Conservation (phyloP, 2,329 filamentous ascomycete species). For the Venturia nashicola region DNA sequence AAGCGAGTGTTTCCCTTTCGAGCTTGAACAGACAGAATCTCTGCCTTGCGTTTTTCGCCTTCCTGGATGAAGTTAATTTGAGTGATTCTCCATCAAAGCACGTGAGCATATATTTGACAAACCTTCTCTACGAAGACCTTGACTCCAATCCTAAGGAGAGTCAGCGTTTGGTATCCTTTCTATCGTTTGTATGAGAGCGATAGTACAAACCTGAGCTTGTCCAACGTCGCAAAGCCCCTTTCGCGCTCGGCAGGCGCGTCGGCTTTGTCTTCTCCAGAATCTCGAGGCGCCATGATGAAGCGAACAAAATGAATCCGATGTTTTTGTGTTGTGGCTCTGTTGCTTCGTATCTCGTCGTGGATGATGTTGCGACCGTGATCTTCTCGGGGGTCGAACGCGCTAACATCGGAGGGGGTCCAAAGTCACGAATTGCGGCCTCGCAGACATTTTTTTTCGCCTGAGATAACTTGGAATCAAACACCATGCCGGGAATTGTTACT, state of each 20-base stretch:
- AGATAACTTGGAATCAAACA: constrained; percentile 20
- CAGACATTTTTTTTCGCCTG: constrained; percentile 12
- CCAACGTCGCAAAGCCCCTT: constrained; percentile 72
- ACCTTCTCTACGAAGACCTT: constrained; percentile 62
- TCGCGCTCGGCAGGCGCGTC: constrained; percentile 49
- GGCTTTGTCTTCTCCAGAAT: constrained; percentile 35
- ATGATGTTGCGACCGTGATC: constrained; percentile 19
- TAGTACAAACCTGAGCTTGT: constrained; percentile 59
- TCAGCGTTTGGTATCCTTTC: constrained; percentile 19
- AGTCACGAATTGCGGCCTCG: constrained; percentile 10
- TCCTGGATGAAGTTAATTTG: constrained; percentile 35
- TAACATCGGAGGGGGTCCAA: not conserved
- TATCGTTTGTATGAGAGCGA: constrained; percentile 13
- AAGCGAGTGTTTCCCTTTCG: constrained; percentile 80
- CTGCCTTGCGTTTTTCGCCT: constrained; percentile 77
- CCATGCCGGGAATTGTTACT: constrained; percentile 12
- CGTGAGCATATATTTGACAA: constrained; percentile 17
- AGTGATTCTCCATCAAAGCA: too few relatives aligned
- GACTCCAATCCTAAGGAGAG: constrained; percentile 44
- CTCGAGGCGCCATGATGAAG: constrained; percentile 40
- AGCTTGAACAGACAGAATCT: constrained; percentile 89
- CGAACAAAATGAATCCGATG: too few relatives aligned
- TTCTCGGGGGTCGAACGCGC: not conserved
- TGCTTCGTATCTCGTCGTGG: not conserved
- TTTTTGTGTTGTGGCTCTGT: not conserved